Conservation (phyloP, 2,329 filamentous ascomycete species). For the Fusarium napiforme region DNA sequence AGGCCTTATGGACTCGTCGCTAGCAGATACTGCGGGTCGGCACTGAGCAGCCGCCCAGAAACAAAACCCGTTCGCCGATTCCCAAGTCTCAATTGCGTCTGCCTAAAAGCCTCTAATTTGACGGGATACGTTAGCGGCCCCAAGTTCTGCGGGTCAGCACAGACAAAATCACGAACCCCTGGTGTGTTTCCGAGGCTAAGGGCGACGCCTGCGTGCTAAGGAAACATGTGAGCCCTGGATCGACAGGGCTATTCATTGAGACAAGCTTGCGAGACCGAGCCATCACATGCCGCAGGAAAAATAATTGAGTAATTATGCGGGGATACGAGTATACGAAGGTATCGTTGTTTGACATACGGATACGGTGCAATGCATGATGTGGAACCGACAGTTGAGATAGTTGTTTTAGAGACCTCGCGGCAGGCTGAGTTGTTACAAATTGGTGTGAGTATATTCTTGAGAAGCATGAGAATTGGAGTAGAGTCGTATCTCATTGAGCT, state of each 20-base stretch:
- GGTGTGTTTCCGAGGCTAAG: background rate
- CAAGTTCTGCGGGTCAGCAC: background rate
- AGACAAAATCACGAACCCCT: background rate
- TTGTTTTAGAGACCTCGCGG: no score
- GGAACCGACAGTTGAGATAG: no score
- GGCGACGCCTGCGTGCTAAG: background rate
- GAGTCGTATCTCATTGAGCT: accelerated
- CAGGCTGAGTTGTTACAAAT: background rate
- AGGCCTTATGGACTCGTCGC: background rate
- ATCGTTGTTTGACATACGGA: background rate
- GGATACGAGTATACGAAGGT: no score
- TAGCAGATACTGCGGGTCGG: background rate
- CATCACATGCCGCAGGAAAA: background rate
- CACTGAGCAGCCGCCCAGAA: background rate
- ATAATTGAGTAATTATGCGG: background rate
- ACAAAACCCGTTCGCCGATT: background rate
- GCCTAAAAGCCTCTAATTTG: background rate
- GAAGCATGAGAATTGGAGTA: background rate
- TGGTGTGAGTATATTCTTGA: background rate
- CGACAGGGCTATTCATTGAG: background rate
- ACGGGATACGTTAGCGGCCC: background rate
- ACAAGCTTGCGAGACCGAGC: background rate
- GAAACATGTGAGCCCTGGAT: background rate
- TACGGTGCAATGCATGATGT: background rate
- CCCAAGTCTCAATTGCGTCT: background rate